A percentile compares a stretch with the other conserved stretches of the same genome.
Conservation (phyloP, 164 flowering plant genomes). For the Houttuynia cordata region DNA sequence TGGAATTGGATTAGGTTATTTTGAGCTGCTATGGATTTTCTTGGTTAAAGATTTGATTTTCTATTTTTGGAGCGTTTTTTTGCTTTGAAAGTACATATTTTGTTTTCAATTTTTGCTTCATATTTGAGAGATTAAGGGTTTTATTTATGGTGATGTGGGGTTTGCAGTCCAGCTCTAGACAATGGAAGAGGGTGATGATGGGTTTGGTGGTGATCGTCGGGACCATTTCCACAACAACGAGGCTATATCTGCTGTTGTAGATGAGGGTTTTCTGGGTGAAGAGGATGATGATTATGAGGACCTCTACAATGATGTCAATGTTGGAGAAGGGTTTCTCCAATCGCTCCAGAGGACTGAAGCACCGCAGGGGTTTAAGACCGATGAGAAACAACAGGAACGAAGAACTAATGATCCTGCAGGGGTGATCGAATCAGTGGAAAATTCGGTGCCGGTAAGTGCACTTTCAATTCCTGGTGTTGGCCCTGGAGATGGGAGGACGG, state of each 20-base stretch:
- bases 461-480: conserved; percentile 20
- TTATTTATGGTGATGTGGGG: not conserved
- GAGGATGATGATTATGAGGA: conserved; percentile 75
- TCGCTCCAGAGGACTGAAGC: conserved; percentile 42
- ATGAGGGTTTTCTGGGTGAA: conserved; percentile 58
- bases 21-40: too few species aligned
- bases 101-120: too few species aligned
- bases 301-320: conserved; percentile 83
- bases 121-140: too few species aligned
- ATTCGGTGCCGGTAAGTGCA: not conserved
- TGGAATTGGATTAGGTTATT: too few species aligned
- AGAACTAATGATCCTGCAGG: not conserved
- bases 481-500: conserved; percentile 10
- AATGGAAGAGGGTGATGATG: conserved; percentile 49
- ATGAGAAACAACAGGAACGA: not conserved
- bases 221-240: conserved; percentile 63
- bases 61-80: too few species aligned
- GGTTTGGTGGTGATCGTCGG: conserved; percentile 25
- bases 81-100: too few species aligned
- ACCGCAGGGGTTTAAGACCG: not conserved
- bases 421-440: not conserved
- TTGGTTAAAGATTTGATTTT: too few species aligned
- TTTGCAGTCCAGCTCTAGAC: not conserved
- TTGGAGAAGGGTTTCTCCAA: conserved; percentile 71
- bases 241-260: conserved; percentile 73